A percentile compares a stretch with the other conserved stretches of the same genome.
Conservation (phyloP, 805 yeast species). For the Lipomyces yamadae region DNA sequence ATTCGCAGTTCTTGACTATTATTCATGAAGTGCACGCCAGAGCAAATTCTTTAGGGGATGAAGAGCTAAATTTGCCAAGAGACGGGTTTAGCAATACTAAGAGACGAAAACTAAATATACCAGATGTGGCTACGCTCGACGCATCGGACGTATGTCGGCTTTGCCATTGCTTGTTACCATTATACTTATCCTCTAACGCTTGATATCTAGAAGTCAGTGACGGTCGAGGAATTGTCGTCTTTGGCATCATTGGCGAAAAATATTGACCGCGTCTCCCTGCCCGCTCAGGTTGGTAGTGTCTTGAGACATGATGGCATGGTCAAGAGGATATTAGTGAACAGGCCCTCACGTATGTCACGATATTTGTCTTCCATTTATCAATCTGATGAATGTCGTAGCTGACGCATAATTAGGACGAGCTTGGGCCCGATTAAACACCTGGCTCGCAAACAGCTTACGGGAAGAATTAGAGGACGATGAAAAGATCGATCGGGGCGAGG, state of each 20-base stretch:
- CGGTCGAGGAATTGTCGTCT: conserved; percentile 24
- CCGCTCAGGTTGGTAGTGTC: conserved; percentile 32
- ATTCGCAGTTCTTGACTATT: conserved; percentile 13
- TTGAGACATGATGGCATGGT: conserved; percentile 28
- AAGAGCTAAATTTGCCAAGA: conserved; percentile 1
- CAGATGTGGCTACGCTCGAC: conserved; percentile 13
- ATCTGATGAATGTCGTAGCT: background rate
- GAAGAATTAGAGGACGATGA: conserved; percentile 15
- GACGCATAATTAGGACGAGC: conserved; percentile 3
- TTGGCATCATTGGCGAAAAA: conserved; percentile 18
- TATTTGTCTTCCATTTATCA: background rate
- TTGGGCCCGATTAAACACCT: conserved; percentile 29
- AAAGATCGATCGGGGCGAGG: background rate
- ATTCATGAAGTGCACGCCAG: conserved; percentile 8
- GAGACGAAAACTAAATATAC: conserved; percentile 19
- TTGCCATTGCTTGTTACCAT: background rate
- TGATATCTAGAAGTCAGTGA: conserved; percentile 15
- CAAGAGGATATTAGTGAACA: conserved; percentile 20
- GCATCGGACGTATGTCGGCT: background rate
- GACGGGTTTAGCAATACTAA: conserved; percentile 17
- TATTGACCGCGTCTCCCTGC: conserved; percentile 22
- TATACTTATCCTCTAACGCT: background rate
- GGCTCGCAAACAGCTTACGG: conserved; percentile 16
- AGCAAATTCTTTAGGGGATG: background rate
- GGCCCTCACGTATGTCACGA: conserved; percentile 19